phyloP scores from a whole-genome alignment of 371 early-diverging fungal species.

The Apophysomyces sp. region DNA sequence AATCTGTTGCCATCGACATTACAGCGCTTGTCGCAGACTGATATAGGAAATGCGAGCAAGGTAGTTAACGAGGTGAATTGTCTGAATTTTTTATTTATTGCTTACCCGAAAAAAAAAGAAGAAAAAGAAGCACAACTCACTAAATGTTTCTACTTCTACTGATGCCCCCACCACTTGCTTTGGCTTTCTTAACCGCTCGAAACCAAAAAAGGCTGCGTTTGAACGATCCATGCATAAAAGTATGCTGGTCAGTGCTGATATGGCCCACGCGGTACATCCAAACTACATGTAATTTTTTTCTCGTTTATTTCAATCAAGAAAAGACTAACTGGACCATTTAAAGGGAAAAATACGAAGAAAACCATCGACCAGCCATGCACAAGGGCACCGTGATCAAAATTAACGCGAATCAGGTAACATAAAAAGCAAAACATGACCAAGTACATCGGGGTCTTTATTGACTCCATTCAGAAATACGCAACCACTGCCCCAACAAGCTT shows the following conservation, averaged over 20 bases:
- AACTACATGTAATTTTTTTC: conserved; percentile 64
- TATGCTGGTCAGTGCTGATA: conserved; percentile 86
- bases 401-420: conserved; percentile 84
- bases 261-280: conserved; percentile 93
- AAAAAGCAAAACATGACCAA: background rate
- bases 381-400: conserved; percentile 93
- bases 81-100: no score
- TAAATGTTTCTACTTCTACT: conserved; percentile 4
- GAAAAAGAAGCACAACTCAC: no score
- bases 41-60: conserved; percentile 18
- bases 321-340: background rate
- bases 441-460: no score
- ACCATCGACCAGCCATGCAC: conserved; percentile 89
- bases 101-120: no score
- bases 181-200: no score
- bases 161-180: no score
- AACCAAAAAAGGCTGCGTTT: conserved; percentile 47
- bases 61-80: no score
- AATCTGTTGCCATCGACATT: conserved; percentile 74
- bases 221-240: conserved; percentile 82
- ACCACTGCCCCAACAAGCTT: conserved; percentile 86
- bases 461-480: conserved; percentile 69
- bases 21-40: conserved; percentile 49
- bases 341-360: conserved; percentile 79
- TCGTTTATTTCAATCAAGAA: background rate